These are phyloP conservation scores for Cryptococcus sp. DNA, from an alignment of 1,284 basidiomycete species.

Conservation along the genomic window DNA sequence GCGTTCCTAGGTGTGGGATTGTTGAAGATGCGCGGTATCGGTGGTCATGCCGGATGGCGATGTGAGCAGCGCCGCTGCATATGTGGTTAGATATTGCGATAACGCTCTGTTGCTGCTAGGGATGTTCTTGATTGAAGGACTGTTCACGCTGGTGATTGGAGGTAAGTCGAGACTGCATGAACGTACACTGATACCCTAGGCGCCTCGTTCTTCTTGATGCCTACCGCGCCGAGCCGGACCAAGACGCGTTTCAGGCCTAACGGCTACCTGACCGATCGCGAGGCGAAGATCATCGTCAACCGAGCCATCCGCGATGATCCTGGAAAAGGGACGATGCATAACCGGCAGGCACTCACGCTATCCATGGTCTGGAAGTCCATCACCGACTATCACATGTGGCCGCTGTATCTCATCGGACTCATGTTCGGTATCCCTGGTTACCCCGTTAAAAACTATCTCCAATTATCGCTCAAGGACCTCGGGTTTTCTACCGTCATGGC, in stretches of 20 bases:
- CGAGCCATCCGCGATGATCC: constrained; percentile 34
- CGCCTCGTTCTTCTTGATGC: constrained; percentile 69
- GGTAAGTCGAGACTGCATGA: background rate
- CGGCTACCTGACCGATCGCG: constrained; percentile 63
- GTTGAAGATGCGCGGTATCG: constrained; percentile 62
- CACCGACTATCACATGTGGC: constrained; percentile 60
- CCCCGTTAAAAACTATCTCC: constrained; percentile 63
- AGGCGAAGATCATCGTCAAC: constrained; percentile 55
- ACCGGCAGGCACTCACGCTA: constrained; percentile 66
- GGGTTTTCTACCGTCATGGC: constrained; percentile 66
- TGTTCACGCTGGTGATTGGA: constrained; percentile 14
- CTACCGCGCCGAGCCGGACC: constrained; percentile 67
- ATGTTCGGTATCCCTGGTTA: constrained; percentile 54
- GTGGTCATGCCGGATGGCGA: constrained; percentile 59
- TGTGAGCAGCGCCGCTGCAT: background rate
- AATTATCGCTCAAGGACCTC: constrained; percentile 63
- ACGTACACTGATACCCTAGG: constrained; percentile 57
- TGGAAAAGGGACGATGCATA: constrained; percentile 63
- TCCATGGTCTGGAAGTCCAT: constrained; percentile 62
- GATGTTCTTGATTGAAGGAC: constrained; percentile 42
- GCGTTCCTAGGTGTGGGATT: constrained; percentile 62
- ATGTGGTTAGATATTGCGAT: background rate
- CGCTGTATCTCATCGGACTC: constrained; percentile 45
- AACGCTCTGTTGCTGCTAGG: background rate
- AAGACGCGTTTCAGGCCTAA: constrained; percentile 62